phyloP scores from a whole-genome alignment of 2,329 filamentous ascomycete genomes.

The Xylariaceae sp. region DNA sequence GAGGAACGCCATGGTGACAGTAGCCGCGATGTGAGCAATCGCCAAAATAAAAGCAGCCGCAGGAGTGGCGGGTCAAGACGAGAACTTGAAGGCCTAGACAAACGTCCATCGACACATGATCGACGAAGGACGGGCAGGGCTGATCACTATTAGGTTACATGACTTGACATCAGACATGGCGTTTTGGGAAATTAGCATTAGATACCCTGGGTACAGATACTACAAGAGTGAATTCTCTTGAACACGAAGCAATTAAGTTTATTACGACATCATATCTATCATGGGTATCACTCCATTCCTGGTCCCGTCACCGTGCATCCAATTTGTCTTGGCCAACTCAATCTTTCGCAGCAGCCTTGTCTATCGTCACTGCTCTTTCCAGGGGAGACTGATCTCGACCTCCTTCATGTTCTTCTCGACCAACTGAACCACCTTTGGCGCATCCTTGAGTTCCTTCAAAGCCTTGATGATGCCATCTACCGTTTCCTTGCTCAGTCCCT shows the following conservation, averaged over 20 bases:
- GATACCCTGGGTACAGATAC: slow-evolving; percentile 17
- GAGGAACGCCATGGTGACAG: slow-evolving; percentile 5
- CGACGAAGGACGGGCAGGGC: slow-evolving; percentile 16
- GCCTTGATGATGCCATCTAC: slow-evolving; percentile 52
- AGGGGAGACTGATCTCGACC: slow-evolving; percentile 49
- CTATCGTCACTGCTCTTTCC: slow-evolving; percentile 30
- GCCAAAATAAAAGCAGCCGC: slow-evolving; percentile 3
- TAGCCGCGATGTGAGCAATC: slow-evolving; percentile 2
- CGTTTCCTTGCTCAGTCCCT: slow-evolving; percentile 55
- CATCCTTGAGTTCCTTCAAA: slow-evolving; percentile 47
- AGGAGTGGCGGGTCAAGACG: slow-evolving; percentile 3
- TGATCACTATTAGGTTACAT: slow-evolving; percentile 21
- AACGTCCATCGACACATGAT: slow-evolving; percentile 10
- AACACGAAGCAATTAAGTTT: too few relatives aligned
- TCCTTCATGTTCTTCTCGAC: slow-evolving; percentile 44
- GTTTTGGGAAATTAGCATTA: slow-evolving; percentile 17
- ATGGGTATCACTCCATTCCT: neutral
- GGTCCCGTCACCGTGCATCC: too few relatives aligned
- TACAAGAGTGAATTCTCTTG: too few relatives aligned
- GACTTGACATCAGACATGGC: slow-evolving; percentile 7
- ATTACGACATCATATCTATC: too few relatives aligned
- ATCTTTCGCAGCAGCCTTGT: too few relatives aligned
- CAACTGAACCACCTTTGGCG: slow-evolving; percentile 51
- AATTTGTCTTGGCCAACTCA: too few relatives aligned
- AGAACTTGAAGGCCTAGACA: slow-evolving; percentile 10